These are phyloP conservation scores for Metschnikowia similis DNA, from an alignment of 805 yeast genomes.

Conservation along the genomic window DNA sequence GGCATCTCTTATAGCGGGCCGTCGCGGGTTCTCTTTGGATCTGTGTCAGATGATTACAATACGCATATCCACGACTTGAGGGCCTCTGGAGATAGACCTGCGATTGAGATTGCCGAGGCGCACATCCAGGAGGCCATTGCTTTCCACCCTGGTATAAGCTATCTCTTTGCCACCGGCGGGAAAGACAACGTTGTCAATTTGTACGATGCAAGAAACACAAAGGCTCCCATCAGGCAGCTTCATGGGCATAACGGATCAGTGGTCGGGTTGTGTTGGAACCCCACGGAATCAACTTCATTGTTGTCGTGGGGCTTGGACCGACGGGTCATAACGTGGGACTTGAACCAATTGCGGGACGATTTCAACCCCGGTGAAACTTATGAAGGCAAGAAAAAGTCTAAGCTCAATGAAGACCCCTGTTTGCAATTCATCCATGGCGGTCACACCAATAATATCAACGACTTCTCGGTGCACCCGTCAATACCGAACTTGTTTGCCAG, in stretches of 20 bases:
- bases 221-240: conserved; percentile 56
- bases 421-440: conserved; percentile 82
- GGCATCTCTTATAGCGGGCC: conserved; percentile 57
- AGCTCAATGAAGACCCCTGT: conserved; percentile 64
- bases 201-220: conserved; percentile 69
- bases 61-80: conserved; percentile 62
- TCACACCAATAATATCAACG: conserved; percentile 67
- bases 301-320: conserved; percentile 63
- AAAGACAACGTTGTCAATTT: conserved; percentile 68
- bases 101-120: conserved; percentile 41
- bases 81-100: conserved; percentile 29
- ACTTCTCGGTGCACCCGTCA: conserved; percentile 62
- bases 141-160: conserved; percentile 53
- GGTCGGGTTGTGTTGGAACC: conserved; percentile 44
- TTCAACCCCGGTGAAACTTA: conserved; percentile 27
- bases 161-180: conserved; percentile 70
- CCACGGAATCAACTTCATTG: conserved; percentile 46
- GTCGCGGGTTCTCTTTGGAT: conserved; percentile 50
- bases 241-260: conserved; percentile 57
- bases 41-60: conserved; percentile 65
- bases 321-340: conserved; percentile 72
- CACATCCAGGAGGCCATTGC: conserved; percentile 66
- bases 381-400: conserved; percentile 50
- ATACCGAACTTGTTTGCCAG: conserved; percentile 57
- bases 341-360: conserved; percentile 54